Evolutionary conservation across 2,329 filamentous ascomycete genomes (phyloP).

Genomic region (Hymenoscyphus albidus): DNA sequence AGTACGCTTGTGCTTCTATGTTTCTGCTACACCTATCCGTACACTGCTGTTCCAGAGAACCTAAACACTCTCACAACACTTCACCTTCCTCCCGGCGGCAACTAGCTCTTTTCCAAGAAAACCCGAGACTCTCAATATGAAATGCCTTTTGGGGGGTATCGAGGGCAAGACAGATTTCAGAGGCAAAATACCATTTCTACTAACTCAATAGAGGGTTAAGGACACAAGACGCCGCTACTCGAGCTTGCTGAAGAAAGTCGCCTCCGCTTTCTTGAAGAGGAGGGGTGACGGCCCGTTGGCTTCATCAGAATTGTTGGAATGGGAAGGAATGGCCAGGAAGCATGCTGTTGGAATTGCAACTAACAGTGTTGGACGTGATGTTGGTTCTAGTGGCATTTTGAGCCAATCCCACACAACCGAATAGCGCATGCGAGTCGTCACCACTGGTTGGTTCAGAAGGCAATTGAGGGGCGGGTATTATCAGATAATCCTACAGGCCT

Average conservation of each 20-base stretch:
- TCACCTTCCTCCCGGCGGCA: background rate
- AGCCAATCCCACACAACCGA: background rate
- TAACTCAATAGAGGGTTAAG: background rate
- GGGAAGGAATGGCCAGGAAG: background rate
- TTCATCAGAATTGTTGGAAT: background rate
- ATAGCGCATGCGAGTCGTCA: background rate
- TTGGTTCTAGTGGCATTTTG: background rate
- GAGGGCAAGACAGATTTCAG: background rate
- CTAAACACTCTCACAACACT: background rate
- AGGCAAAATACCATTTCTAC: background rate
- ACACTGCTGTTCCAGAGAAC: background rate
- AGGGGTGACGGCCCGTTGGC: background rate
- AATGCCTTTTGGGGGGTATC: background rate
- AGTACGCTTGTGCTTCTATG: conserved; percentile 16
- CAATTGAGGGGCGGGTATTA: background rate
- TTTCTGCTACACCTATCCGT: background rate
- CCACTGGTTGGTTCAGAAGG: conserved; percentile 1
- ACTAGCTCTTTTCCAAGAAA: background rate
- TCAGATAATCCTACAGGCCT: conserved; percentile 1
- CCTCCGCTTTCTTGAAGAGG: background rate
- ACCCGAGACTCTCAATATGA: background rate
- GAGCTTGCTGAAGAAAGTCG: conserved; percentile 2
- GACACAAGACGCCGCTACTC: background rate
- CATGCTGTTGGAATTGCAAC: conserved; percentile 1
- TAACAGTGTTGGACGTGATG: background rate